A percentile compares a stretch with the other conserved stretches of the same genome.
Conservation (phyloP, 2,329 filamentous ascomycete species). For the Xylariaceae sp. region DNA sequence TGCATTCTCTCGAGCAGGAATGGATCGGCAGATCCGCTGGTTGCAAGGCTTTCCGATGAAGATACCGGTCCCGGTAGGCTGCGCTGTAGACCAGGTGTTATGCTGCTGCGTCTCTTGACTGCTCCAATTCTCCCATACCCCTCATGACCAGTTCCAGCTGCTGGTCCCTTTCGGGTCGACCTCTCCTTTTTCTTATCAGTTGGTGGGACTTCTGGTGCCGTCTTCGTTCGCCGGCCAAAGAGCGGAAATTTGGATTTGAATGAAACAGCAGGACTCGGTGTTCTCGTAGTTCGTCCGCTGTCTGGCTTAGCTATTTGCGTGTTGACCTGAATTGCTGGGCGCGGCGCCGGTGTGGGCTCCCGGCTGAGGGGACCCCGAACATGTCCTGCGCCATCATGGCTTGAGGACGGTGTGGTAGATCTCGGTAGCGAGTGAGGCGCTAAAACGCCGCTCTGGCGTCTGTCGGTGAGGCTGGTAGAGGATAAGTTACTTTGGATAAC, state of each 20-base stretch:
- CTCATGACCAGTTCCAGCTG: constrained; percentile 90
- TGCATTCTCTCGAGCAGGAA: constrained; percentile 57
- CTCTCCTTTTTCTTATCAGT: constrained; percentile 50
- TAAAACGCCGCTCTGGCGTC: constrained; percentile 34
- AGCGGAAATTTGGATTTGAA: constrained; percentile 65
- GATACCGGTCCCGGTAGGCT: constrained; percentile 35
- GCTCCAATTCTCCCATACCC: constrained; percentile 64
- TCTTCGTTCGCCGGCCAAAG: constrained; percentile 67
- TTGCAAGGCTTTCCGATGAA: constrained; percentile 45
- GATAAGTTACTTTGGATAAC: constrained; percentile 57
- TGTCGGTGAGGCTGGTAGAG: constrained; percentile 39
- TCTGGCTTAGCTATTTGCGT: constrained; percentile 19
- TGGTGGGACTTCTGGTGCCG: constrained; percentile 40
- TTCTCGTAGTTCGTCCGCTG: constrained; percentile 28
- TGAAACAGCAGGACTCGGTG: constrained; percentile 49
- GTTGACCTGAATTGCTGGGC: constrained; percentile 8
- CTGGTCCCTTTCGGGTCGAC: constrained; percentile 64
- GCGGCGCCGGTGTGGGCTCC: constrained; percentile 29
- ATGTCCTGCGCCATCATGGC: no score
- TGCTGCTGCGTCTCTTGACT: constrained; percentile 56
- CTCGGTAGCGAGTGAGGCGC: constrained; percentile 26
- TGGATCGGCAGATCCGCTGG: constrained; percentile 38
- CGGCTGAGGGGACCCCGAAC: constrained; percentile 25
- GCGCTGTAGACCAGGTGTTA: constrained; percentile 40
- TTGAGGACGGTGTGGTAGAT: constrained; percentile 27